Evolutionary conservation across 139 green algal species (phyloP).

Genomic region (Chlamydomonas sp.): DNA sequence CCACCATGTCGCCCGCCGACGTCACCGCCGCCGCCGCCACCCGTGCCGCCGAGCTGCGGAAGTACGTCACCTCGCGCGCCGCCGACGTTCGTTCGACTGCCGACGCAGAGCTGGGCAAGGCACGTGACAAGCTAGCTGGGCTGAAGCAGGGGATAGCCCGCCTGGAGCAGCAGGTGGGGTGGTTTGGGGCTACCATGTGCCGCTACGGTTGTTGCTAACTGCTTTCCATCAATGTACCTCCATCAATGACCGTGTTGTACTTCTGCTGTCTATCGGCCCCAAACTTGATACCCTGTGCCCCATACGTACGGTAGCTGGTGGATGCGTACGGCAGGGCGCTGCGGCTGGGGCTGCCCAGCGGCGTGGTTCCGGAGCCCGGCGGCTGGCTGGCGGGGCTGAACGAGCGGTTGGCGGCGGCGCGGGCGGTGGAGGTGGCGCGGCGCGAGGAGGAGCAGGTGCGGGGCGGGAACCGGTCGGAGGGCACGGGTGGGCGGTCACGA

Average conservation of each 20-base stretch:
- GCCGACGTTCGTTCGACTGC: constrained; percentile 4
- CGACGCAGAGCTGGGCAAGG: constrained; percentile 17
- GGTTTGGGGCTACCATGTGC: neutral
- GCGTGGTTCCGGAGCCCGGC: neutral
- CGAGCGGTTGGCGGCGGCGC: neutral
- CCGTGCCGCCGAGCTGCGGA: neutral
- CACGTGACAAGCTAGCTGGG: neutral
- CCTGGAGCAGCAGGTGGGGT: too few relatives aligned
- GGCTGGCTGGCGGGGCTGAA: constrained; percentile 17
- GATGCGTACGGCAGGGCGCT: constrained; percentile 20
- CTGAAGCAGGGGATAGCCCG: neutral
- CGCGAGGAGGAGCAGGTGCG: constrained; percentile 16
- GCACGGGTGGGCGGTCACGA: neutral
- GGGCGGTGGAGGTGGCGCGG: neutral
- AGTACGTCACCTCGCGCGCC: constrained; percentile 2
- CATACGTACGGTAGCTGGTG: neutral
- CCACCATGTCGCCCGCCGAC: neutral
- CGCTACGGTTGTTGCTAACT: too few relatives aligned
- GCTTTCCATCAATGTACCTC: too few relatives aligned
- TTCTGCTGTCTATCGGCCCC: too few relatives aligned
- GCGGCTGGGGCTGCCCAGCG: neutral
- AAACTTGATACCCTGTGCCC: neutral
- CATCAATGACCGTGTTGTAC: neutral
- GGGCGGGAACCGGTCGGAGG: neutral
- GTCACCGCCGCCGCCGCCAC: neutral